Conservation (phyloP, 495 filamentous ascomycete genomes). For the Mycothermus thermophilus region DNA sequence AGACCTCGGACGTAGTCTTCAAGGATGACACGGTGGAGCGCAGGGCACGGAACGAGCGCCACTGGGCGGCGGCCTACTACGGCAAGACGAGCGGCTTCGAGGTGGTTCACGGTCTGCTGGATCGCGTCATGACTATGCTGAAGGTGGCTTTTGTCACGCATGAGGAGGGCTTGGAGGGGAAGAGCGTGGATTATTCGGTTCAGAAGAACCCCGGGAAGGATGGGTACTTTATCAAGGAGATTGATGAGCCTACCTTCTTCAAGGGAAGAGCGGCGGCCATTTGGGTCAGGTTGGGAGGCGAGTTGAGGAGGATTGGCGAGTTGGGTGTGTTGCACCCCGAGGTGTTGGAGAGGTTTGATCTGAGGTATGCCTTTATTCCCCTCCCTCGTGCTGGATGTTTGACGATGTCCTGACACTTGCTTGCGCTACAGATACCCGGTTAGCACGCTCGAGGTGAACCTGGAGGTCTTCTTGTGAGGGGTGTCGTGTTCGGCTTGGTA, state of each 20-base stretch:
- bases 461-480: constrained; percentile 77
- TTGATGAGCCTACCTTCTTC: constrained; percentile 86
- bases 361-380: constrained; percentile 42
- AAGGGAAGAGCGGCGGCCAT: constrained; percentile 76
- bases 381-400: background rate
- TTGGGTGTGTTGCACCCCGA: constrained; percentile 91
- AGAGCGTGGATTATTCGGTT: constrained; percentile 33
- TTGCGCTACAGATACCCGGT: constrained; percentile 71
- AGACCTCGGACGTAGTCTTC: constrained; percentile 81
- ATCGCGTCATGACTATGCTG: constrained; percentile 87
- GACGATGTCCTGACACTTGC: constrained; percentile 14
- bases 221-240: constrained; percentile 85
- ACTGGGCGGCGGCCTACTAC: constrained; percentile 89
- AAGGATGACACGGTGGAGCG: constrained; percentile 70
- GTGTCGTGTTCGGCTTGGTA: too few relatives aligned
- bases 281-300: constrained; percentile 54
- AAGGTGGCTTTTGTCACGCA: constrained; percentile 62
- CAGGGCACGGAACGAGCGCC: constrained; percentile 77
- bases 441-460: constrained; percentile 88
- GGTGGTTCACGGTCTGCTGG: constrained; percentile 83
- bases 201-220: constrained; percentile 41
- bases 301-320: constrained; percentile 59
- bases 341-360: constrained; percentile 84
- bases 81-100: constrained; percentile 96
- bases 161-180: constrained; percentile 51